These are phyloP conservation scores for Mycena polygramma DNA, from an alignment of 768 basidiomycete genomes.

Conservation along the genomic window DNA sequence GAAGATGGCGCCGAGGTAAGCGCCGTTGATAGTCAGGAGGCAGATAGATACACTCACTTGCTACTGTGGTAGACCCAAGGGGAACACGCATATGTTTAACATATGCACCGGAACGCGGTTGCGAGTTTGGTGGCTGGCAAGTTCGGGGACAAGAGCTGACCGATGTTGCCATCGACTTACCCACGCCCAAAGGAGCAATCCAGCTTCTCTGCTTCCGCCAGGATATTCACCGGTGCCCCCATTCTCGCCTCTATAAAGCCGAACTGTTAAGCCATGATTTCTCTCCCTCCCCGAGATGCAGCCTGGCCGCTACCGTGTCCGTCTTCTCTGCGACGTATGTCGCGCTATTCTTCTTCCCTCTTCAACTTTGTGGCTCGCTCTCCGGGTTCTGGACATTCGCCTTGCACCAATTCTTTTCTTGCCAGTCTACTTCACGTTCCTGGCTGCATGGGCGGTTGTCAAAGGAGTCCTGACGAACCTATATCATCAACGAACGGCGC, in stretches of 20 bases:
- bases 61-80: background rate
- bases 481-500: slow-evolving; percentile 58
- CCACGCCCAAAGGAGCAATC: background rate
- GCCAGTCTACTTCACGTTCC: slow-evolving; percentile 55
- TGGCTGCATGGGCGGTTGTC: slow-evolving; percentile 55
- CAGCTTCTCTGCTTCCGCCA: slow-evolving; percentile 6
- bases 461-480: slow-evolving; percentile 52
- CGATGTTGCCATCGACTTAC: slow-evolving; percentile 19
- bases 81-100: background rate
- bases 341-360: slow-evolving; percentile 58
- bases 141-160: slow-evolving; percentile 5
- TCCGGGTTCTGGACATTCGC: slow-evolving; percentile 44
- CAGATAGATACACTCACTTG: background rate
- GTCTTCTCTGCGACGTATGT: slow-evolving; percentile 63
- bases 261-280: slow-evolving; percentile 15
- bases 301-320: slow-evolving; percentile 61
- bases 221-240: background rate
- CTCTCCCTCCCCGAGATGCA: slow-evolving; percentile 46
- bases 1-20: background rate
- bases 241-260: slow-evolving; percentile 17
- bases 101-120: background rate
- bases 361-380: slow-evolving; percentile 47
- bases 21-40: background rate
- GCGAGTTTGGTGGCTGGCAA: background rate
- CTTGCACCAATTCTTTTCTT: slow-evolving; percentile 52